These are phyloP conservation scores for Hypoxylon sp. DNA, from an alignment of 2,329 filamentous ascomycete genomes.

Conservation along the genomic window DNA sequence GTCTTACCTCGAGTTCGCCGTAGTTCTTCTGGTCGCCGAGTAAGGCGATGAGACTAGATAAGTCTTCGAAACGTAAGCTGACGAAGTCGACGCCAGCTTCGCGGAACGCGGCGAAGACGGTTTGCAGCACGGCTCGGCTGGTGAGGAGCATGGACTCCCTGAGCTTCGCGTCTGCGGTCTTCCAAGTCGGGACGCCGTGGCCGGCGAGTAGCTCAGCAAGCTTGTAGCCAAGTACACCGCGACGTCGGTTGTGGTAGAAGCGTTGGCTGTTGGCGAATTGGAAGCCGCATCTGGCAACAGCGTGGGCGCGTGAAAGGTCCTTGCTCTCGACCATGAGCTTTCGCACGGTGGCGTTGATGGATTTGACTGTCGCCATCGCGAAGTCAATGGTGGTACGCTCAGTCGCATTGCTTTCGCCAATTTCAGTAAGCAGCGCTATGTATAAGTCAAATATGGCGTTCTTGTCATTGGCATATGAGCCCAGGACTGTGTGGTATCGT, in stretches of 20 bases:
- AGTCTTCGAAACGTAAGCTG: constrained; percentile 60
- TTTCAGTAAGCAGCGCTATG: constrained; percentile 58
- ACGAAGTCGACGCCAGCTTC: constrained; percentile 61
- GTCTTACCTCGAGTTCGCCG: constrained; percentile 60
- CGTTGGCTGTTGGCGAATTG: constrained; percentile 60
- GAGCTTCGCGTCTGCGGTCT: constrained; percentile 54
- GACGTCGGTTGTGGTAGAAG: constrained; percentile 58
- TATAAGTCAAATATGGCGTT: constrained; percentile 59
- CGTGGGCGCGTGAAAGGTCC: constrained; percentile 59
- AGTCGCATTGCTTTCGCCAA: constrained; percentile 54
- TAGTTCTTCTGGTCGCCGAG: constrained; percentile 65
- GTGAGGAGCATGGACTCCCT: constrained; percentile 56
- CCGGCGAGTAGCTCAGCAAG: constrained; percentile 63
- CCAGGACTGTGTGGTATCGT: constrained; percentile 52
- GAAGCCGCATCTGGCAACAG: constrained; percentile 61
- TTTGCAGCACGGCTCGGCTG: constrained; percentile 58
- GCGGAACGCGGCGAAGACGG: constrained; percentile 60
- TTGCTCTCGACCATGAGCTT: constrained; percentile 56
- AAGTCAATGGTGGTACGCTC: constrained; percentile 58
- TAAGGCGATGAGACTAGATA: constrained; percentile 62
- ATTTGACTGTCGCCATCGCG: constrained; percentile 57
- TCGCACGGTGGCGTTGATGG: constrained; percentile 56
- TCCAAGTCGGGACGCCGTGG: constrained; percentile 55
- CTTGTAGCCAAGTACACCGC: constrained; percentile 62
- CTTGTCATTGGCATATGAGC: constrained; percentile 51